Evolutionary conservation across 768 basidiomycete genomes (phyloP).

Genomic region (Boletus vermiculosoides): DNA sequence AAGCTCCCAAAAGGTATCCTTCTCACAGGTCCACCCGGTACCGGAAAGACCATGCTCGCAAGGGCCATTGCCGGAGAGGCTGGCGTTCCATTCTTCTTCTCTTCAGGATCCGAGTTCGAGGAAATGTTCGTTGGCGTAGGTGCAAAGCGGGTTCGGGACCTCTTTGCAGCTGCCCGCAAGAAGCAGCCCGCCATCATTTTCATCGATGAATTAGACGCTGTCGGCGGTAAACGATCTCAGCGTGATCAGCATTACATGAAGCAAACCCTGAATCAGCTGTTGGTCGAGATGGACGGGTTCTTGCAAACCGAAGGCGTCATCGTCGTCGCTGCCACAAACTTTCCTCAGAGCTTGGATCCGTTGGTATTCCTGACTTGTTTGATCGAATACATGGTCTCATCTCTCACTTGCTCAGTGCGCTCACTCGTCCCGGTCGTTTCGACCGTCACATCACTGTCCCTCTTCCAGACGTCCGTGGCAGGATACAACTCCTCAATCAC

Average conservation of each 20-base stretch:
- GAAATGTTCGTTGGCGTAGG: slow-evolving; percentile 98
- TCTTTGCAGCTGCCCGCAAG: slow-evolving; percentile 92
- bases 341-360: slow-evolving; percentile 92
- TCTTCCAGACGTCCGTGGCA: slow-evolving; percentile 90
- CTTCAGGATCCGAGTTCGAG: slow-evolving; percentile 95
- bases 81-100: slow-evolving; percentile 96
- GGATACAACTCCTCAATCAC: slow-evolving; percentile 89
- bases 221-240: slow-evolving; percentile 83
- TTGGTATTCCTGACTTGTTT: slow-evolving; percentile 37
- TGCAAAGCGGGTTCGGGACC: slow-evolving; percentile 91
- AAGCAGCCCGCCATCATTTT: slow-evolving; percentile 97
- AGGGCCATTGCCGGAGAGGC: slow-evolving; percentile 97
- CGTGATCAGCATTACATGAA: slow-evolving; percentile 89
- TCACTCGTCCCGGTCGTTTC: slow-evolving; percentile 95
- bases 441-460: slow-evolving; percentile 92
- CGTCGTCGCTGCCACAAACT: slow-evolving; percentile 97
- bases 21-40: slow-evolving; percentile 88
- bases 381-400: slow-evolving; percentile 11
- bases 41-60: slow-evolving; percentile 83
- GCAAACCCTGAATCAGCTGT: slow-evolving; percentile 92
- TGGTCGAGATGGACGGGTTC: slow-evolving; percentile 98
- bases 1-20: slow-evolving; percentile 93
- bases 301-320: slow-evolving; percentile 90
- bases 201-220: slow-evolving; percentile 94
- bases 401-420: slow-evolving; percentile 54